Percentiles rank a stretch among this genome's conserved stretches.
phyloP scores from a whole-genome alignment of 139 green algal species.

The Asterochloris erici region DNA sequence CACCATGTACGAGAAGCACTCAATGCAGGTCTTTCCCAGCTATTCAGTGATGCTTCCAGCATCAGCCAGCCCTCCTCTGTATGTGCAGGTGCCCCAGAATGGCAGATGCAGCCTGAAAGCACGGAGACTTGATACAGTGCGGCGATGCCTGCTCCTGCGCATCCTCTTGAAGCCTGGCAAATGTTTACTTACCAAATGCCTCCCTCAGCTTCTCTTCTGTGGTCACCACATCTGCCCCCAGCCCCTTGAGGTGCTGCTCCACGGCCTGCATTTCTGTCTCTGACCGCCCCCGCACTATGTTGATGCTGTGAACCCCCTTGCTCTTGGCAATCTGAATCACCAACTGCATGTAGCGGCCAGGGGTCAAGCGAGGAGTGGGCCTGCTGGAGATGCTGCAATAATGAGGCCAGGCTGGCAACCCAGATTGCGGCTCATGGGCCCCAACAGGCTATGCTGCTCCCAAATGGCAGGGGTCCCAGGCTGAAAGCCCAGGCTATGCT shows the following conservation, averaged over 20 bases:
- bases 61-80: not conserved
- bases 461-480: not conserved
- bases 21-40: not conserved
- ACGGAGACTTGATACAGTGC: not conserved
- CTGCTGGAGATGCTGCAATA: not conserved
- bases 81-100: not conserved
- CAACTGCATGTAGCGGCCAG: conserved; percentile 8
- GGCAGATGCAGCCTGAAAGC: not conserved
- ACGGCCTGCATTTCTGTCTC: conserved; percentile 28
- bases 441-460: too few species aligned
- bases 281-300: conserved; percentile 73
- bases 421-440: not conserved
- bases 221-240: conserved; percentile 67
- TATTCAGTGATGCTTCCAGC: not conserved
- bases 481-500: not conserved
- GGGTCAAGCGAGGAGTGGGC: not conserved
- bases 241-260: conserved; percentile 43
- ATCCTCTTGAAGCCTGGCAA: not conserved
- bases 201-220: conserved; percentile 47
- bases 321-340: conserved; percentile 80
- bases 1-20: not conserved
- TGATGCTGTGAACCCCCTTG: conserved; percentile 77
- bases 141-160: not conserved
- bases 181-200: conserved; percentile 33
- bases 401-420: not conserved